phyloP scores from a whole-genome alignment of 805 yeast genomes.

The Monosporozyma unispora region DNA sequence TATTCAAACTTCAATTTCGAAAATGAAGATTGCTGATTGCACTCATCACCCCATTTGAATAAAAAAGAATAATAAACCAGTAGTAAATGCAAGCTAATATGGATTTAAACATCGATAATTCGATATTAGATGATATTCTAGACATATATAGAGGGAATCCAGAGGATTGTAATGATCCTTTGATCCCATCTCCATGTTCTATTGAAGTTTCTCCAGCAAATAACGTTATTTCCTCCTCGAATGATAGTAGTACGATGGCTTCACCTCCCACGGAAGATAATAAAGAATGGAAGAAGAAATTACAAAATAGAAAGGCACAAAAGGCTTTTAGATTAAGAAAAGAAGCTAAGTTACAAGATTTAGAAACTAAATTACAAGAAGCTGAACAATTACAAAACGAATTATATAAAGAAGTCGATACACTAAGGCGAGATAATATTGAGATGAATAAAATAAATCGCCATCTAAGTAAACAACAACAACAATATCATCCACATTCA shows the following conservation, averaged over 20 bases:
- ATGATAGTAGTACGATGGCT: not conserved
- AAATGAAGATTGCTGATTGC: too few relatives aligned
- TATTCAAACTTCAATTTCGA: too few relatives aligned
- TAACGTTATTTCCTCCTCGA: not conserved
- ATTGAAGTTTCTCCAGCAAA: not conserved
- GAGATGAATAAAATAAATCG: conserved; percentile 56
- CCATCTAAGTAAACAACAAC: conserved; percentile 28
- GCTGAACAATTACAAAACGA: conserved; percentile 47
- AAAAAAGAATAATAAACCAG: not conserved
- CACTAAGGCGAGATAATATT: conserved; percentile 44
- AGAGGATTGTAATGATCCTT: not conserved
- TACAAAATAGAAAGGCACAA: conserved; percentile 82
- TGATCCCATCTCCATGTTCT: not conserved
- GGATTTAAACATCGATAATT: not conserved
- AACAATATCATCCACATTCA: not conserved
- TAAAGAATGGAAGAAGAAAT: conserved; percentile 42
- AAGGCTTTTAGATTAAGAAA: conserved; percentile 78
- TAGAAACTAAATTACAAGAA: conserved; percentile 47
- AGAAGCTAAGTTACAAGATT: conserved; percentile 60
- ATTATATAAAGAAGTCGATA: conserved; percentile 41
- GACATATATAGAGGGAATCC: not conserved
- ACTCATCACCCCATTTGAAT: too few relatives aligned
- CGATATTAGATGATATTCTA: not conserved
- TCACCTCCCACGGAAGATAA: too few relatives aligned
- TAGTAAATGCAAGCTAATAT: too few relatives aligned